phyloP scores from a whole-genome alignment of 495 filamentous ascomycete species.

The Pyrenopolyporus hunteri region DNA sequence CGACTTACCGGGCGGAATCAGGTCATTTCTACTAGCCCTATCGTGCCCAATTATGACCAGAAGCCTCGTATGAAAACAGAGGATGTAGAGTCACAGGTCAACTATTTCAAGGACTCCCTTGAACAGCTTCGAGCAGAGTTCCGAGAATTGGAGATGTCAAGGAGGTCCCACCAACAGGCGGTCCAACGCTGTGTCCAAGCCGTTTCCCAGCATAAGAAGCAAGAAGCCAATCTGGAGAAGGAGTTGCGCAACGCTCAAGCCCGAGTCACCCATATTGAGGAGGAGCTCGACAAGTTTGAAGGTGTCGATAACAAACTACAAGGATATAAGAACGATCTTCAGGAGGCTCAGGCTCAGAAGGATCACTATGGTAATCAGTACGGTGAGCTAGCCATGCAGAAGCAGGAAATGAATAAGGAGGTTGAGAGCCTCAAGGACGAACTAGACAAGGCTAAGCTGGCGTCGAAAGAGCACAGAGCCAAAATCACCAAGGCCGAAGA shows the following conservation, averaged over 20 bases:
- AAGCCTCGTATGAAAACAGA: constrained; percentile 82
- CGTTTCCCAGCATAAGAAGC: constrained; percentile 60
- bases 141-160: constrained; percentile 42
- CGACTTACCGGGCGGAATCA: constrained; percentile 63
- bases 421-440: constrained; percentile 40
- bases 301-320: constrained; percentile 48
- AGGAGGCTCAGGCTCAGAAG: constrained; percentile 38
- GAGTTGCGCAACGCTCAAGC: constrained; percentile 36
- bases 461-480: constrained; percentile 54
- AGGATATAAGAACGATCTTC: constrained; percentile 42
- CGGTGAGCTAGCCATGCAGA: constrained; percentile 44
- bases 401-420: constrained; percentile 46
- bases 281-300: constrained; percentile 52
- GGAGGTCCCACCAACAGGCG: constrained; percentile 58
- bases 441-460: constrained; percentile 40
- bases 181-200: constrained; percentile 64
- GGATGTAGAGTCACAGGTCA: constrained; percentile 50
- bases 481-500: constrained; percentile 61
- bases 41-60: constrained; percentile 41
- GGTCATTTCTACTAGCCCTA: constrained; percentile 41
- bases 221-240: constrained; percentile 32
- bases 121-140: constrained; percentile 54
- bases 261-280: constrained; percentile 37
- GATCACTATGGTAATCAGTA: constrained; percentile 53
- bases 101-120: constrained; percentile 44